A percentile compares a stretch with the other conserved stretches of the same genome.
Conservation (phyloP, 352 stramenopile genomes). For the Aphanomyces invadans region DNA sequence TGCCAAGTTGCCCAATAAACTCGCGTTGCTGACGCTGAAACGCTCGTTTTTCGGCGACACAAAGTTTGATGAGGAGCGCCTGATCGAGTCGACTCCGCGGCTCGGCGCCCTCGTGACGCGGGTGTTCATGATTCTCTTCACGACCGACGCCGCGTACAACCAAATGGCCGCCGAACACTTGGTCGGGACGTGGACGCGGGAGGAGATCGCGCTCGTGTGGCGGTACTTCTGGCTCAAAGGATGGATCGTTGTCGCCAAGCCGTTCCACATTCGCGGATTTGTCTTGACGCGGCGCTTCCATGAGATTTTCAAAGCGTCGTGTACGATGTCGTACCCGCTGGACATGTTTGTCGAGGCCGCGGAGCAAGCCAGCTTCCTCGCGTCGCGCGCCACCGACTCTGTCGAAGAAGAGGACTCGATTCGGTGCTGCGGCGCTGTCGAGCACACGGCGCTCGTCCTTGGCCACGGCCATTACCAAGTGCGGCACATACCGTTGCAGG, state of each 20-base stretch:
- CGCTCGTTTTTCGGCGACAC: neutral
- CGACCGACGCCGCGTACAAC: constrained; percentile 60
- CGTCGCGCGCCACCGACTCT: neutral
- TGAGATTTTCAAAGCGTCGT: neutral
- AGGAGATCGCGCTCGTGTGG: constrained; percentile 74
- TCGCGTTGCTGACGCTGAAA: neutral
- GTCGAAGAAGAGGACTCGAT: neutral
- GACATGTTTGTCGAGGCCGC: constrained; percentile 12
- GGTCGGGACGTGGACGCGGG: constrained; percentile 64
- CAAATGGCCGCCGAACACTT: constrained; percentile 72
- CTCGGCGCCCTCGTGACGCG: constrained; percentile 69
- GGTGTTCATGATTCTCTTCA: constrained; percentile 75
- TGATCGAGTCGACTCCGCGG: constrained; percentile 43
- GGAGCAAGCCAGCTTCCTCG: constrained; percentile 3
- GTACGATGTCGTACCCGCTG: constrained; percentile 6
- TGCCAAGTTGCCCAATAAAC: neutral
- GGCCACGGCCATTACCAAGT: neutral
- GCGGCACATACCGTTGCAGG: neutral
- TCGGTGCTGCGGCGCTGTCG: neutral
- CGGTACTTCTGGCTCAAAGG: constrained; percentile 78
- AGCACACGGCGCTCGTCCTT: constrained; percentile 11
- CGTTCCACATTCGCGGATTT: neutral
- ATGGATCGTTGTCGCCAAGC: constrained; percentile 69
- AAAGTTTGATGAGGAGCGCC: constrained; percentile 55
- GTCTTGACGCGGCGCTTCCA: neutral